Conservation (phyloP, 164 flowering plant species). For the Magnolia changhungtana region DNA sequence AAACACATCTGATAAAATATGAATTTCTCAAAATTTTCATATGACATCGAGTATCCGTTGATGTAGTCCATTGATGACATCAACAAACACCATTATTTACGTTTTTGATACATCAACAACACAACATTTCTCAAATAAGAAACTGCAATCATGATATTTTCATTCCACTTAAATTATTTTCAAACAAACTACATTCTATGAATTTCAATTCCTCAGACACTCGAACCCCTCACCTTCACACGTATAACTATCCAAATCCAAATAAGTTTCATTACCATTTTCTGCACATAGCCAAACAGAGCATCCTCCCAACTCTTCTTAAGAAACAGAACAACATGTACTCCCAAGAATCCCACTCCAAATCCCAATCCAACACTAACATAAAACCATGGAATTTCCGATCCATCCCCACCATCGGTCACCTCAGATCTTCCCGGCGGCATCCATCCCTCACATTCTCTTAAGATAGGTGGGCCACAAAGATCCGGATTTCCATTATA, state of each 20-base stretch:
- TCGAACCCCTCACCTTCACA: too few relatives aligned
- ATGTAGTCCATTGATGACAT: too few relatives aligned
- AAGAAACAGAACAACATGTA: background rate
- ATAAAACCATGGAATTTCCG: background rate
- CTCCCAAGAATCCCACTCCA: background rate
- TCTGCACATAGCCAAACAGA: background rate
- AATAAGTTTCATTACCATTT: background rate
- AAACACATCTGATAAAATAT: too few relatives aligned
- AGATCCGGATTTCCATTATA: background rate
- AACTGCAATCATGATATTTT: too few relatives aligned
- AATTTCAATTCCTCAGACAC: background rate
- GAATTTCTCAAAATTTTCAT: too few relatives aligned
- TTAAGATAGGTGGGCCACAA: background rate
- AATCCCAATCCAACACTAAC: constrained; percentile 4
- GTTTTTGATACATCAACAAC: too few relatives aligned
- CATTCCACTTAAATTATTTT: too few relatives aligned
- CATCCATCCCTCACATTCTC: background rate
- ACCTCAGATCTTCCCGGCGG: too few relatives aligned
- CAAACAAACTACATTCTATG: too few relatives aligned
- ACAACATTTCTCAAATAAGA: too few relatives aligned
- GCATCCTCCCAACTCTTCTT: background rate
- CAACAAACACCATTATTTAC: too few relatives aligned
- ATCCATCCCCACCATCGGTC: background rate
- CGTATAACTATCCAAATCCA: background rate
- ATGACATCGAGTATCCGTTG: too few relatives aligned